Conservation (phyloP, 257 asterid species). For the Solanum corneliomulleri region DNA sequence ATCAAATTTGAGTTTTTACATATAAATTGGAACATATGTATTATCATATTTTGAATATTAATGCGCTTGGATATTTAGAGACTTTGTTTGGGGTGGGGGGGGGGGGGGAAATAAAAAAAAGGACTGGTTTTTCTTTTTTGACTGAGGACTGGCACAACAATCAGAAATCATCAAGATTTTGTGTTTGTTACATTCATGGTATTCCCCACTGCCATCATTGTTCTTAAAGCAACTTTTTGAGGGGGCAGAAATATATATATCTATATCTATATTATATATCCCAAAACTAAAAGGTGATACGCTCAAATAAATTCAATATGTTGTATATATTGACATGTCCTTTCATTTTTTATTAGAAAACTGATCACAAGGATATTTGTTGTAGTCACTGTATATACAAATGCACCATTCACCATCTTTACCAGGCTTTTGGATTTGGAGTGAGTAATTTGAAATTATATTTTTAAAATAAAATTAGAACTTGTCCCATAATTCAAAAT, state of each 20-base stretch:
- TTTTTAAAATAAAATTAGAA: too few species aligned
- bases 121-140: neutral
- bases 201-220: neutral
- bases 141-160: neutral
- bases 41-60: neutral
- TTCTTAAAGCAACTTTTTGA: neutral
- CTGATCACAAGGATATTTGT: neutral
- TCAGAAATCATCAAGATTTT: neutral
- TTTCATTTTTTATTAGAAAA: neutral
- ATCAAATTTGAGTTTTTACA: too few species aligned
- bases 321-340: neutral
- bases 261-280: neutral
- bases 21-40: too few species aligned
- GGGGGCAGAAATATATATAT: neutral
- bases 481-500: neutral
- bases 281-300: neutral
- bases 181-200: neutral
- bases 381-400: neutral
- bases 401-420: neutral
- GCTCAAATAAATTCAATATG: neutral
- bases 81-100: neutral
- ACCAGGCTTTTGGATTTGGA: neutral
- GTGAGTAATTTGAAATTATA: neutral
- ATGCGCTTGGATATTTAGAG: neutral
- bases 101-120: neutral